Base-by-base conservation (phyloP, 805 yeast genomes). In the Starmerella geochares region DNA sequence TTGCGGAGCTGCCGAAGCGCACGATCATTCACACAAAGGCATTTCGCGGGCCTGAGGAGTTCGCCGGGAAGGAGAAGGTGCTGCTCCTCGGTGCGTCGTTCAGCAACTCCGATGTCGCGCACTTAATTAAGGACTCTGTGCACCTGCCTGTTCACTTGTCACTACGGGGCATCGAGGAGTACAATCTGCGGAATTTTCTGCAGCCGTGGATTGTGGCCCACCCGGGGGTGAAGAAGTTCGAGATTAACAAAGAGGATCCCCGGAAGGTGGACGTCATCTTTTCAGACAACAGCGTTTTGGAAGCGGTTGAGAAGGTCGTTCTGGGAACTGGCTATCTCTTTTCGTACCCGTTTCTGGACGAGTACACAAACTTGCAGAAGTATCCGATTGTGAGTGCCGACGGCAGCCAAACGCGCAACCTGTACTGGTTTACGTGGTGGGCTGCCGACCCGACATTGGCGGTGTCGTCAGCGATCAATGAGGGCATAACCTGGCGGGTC, bases 21-120 rank as follows among this genome's bases (percentile, higher is more conserved):
- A 47, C 54, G 7, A 44, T 61, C 11, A 40, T 65, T 17, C 71
- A 67, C 49, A 58, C 65, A 5, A 61, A 67, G 24, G 55, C 55
- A 16, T 67, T 67, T 66, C 60, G 67, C 38, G 55, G 52, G 13
- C 55, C 52, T 8, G 52, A 53, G 31, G 60, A 54, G 23, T 52
- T 56, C 31, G 50, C 35, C 29, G 61, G 55, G 29, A 65, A 67
- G 49, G 52, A 50, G 8, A 57, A 65, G 3, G 63, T 64, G 14
- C 24, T 40, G 31, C 57, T 67, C 1, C 56, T 68, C 17, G 71
- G 73, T 3, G 59, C 54, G 13, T 47, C 51, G 11, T 54, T 51
- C 51, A 54, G 57, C 44, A 51, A 44, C 42, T 46, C 52, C 19
- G 57, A 54, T 25, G 48, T 54, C 16, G 54, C 52, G 5, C 55